Base-by-base conservation (phyloP, 352 stramenopile species). In the Globisporangium canariense region DNA sequence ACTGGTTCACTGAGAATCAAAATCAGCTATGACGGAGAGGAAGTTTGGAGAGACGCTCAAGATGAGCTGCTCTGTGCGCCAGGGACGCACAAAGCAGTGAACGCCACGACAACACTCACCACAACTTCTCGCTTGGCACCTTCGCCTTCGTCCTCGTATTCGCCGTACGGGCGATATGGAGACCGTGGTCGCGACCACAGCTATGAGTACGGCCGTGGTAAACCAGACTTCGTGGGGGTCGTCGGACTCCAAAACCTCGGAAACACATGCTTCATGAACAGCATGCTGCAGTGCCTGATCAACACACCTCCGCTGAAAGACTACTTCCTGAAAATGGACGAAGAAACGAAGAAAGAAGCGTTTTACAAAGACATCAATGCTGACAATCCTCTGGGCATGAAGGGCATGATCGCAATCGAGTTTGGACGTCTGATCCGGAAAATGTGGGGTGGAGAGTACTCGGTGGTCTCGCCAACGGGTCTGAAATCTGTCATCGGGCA, bases 391-490 rank as follows among this genome's bases (percentile, higher is more conserved):
- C 81, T 99, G 3, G 87, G 85, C 3, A 92, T 94, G 83, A 91
- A 96, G 41, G 97, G 97, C 9, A 86, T 89, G 61, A 94, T 99
- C 64, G 96, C 97, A 2, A 81, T 81, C n/a, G 91, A 97, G n/a
- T 99, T 99, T 78, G 96, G 90, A 0, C 83, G 75, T 30, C 74
- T 99, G 6, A 62, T 99, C 20, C 83, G 86, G n/a, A 87, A 97
- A 54, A 96, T 99, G 72, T 99, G 97, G 94, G 83, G 78, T 40
- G 92, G 90, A 20, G 79, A 97, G 51, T 97, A 89, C 71, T 88
- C 77, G 5, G 79, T 93, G 10, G 83, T 97, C 4, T 78, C 82
- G 3, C 87, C 91, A 5, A 85, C 75, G 1, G 73, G 83, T 22
- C 66, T 96, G n/a, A 97, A 96, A 68, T 76, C 78, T 1, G 83